Evolutionary conservation across 2,329 filamentous ascomycete species (phyloP), one percentile per base, ranked within the genome.

Genomic region (Beauveria australis): DNA sequence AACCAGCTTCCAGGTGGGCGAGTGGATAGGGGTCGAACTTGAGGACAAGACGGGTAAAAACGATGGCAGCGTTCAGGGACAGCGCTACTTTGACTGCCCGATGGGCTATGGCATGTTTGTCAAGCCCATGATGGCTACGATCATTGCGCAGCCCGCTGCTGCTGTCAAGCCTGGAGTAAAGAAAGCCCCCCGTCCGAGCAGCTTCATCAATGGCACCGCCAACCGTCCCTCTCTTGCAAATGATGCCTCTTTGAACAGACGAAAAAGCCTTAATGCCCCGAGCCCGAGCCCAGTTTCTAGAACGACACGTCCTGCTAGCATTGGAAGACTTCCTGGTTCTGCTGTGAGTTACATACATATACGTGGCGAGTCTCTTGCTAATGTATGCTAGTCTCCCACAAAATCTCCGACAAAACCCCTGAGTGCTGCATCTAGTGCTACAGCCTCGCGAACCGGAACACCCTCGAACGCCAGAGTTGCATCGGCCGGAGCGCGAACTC

Each of bases 1-100:
- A 60, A 91, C 93, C 43, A 78, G 83, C 67, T 96, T 97, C 75
- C 86, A 91, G 61, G 78, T 81, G 6, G 93, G 92, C 64, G 86
- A 89, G 63, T 97, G 92, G 91, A 80, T 97, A 62, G 93, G 93
- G 65, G 84, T 97, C 62, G 92, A 96, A 77, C 83, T 97, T 61
- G 86, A 91, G 57, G 88, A 91, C 52, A 79, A 87, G 58, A 84
- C 82, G 22, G 93, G 94, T 37, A 97, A 97, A 78, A 97, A 97
- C 68, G 91, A 97, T 80, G 93, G 93, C 65, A 88, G 89, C 60
- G 91, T 97, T 52, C 85, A 93, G 73, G 92, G 91, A 63, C 84
- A 91, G 70, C 81, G 91, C 22, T 97, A 97, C 72, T 97, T 96
- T 68, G 85, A 92, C 54, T 97, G 93, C 75, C 81, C 71, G 74